A percentile compares a stretch with the other conserved stretches of the same genome.
These are phyloP conservation scores for Linnemannia schmuckeri DNA, from an alignment of 192 early-diverging fungal species.

Conservation along the genomic window DNA sequence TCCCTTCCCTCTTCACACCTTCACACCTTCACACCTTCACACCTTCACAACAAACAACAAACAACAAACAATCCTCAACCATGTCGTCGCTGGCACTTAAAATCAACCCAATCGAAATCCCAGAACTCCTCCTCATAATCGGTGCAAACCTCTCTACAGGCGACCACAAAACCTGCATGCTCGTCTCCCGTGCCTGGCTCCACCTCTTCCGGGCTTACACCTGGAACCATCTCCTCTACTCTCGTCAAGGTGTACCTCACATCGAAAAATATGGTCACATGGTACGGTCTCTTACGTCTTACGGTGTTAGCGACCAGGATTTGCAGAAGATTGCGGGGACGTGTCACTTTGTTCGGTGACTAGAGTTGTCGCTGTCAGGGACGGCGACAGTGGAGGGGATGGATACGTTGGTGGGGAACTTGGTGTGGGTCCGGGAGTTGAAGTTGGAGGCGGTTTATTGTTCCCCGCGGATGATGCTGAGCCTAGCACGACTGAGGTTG, in stretches of 20 bases:
- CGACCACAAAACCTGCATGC: constrained; percentile 38
- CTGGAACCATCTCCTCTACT: constrained; percentile 31
- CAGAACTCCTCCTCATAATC: constrained; percentile 25
- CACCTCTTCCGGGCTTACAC: constrained; percentile 21
- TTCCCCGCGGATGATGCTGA: not conserved
- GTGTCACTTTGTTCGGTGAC: constrained; percentile 14
- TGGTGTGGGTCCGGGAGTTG: constrained; percentile 16
- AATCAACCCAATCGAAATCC: constrained; percentile 34
- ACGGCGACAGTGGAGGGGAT: not conserved
- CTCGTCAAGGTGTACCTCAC: constrained; percentile 1
- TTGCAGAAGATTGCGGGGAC: not conserved
- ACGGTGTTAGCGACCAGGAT: not conserved
- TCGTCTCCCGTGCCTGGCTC: constrained; percentile 31
- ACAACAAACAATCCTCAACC: not conserved
- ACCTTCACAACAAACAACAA: constrained; percentile 3
- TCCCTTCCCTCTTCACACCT: not conserved
- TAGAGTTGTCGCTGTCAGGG: not conserved
- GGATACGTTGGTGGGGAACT: not conserved
- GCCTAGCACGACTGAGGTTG: not conserved
- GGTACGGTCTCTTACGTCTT: constrained; percentile 4
- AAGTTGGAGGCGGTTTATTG: not conserved
- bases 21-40: not conserved
- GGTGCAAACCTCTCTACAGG: constrained; percentile 17
- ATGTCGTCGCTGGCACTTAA: constrained; percentile 21
- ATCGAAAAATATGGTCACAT: constrained; percentile 27